Evolutionary conservation across 257 asterid species (phyloP), one percentile per base, ranked within the genome.

Genomic region (Capsicum baccatum): DNA sequence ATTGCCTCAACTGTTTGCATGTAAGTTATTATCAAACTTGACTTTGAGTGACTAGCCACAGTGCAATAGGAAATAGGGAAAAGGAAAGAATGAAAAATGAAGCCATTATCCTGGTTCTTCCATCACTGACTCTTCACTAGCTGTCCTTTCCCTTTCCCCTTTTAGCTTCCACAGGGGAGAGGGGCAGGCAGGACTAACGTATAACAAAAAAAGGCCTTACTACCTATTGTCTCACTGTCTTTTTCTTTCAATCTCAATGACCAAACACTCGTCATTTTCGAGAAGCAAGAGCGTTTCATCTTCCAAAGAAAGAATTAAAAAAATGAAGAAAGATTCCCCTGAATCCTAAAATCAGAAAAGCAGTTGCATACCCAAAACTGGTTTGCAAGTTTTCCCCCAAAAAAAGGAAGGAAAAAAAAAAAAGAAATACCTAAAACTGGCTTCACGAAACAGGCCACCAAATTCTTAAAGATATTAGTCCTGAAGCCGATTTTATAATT

Each of bases 391-490:
- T 26, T 13, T 62, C 33, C 62, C 60, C 70, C 9, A 9, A 16
- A 50, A 74, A 48, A 74, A 48, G 13, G 17, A 48, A 6, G 6
- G 6, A 33, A 15, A 8, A 35, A 35, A 11, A 12, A 67, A 54
- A 78, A 14, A 4, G 48, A 35, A 54, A 78, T 78, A 78, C 82
- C 82, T 78, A 78, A 78, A 78, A 55, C 26, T 78, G 82, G 82
- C 82, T 54, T 78, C 82, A 26, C 15, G 64, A 78, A 78, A 78
- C 82, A 78, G 66, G 82, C 82, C 82, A 78, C 50, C 66, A 82
- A 82, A 66, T 48, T 68, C 80, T 68, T 68, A 52, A 83, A 64
- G 85, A 66, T 68, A 52, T 15, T 66, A 83, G 78, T 68, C 33
- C 66, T 13, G 33, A 83, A 68, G 78, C 85, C 55, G 21, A 52